Evolutionary conservation across 306 rosid genomes (phyloP).

Genomic region (apple (Malus domestica)): DNA sequence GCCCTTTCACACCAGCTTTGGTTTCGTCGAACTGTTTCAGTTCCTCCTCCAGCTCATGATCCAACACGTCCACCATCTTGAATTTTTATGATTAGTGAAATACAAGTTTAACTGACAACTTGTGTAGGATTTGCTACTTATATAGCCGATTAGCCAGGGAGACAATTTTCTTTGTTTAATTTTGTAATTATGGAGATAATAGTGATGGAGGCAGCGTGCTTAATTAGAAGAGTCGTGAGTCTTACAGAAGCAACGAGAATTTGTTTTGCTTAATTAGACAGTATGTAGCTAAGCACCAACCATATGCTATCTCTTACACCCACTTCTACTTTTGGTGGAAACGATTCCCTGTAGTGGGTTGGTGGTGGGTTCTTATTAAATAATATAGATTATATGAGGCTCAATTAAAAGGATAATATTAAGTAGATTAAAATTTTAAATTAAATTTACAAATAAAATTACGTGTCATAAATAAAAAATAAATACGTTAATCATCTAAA

Average conservation of each 20-base stretch:
- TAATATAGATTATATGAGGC: too few species aligned
- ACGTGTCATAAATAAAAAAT: too few species aligned
- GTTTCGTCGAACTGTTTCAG: conserved; percentile 47
- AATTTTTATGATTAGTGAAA: not conserved
- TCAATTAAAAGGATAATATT: too few species aligned
- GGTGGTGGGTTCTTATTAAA: not conserved
- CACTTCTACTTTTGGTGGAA: not conserved
- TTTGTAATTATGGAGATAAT: not conserved
- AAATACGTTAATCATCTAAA: too few species aligned
- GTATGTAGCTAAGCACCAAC: not conserved
- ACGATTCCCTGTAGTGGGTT: not conserved
- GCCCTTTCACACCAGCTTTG: conserved; percentile 67
- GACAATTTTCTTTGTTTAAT: not conserved
- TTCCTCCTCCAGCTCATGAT: conserved; percentile 37
- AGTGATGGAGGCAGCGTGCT: not conserved
- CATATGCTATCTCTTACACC: not conserved
- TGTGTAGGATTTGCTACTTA: not conserved
- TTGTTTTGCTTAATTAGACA: not conserved
- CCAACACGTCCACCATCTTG: not conserved
- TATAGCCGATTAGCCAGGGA: not conserved
- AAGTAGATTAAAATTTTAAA: too few species aligned
- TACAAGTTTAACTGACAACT: not conserved
- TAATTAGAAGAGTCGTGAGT: not conserved
- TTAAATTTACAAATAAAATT: too few species aligned
- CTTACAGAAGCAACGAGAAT: not conserved